Evolutionary conservation across 2,329 filamentous ascomycete genomes (phyloP), one percentile per base, ranked within the genome.

Genomic region (Didymosphaeria variabile): DNA sequence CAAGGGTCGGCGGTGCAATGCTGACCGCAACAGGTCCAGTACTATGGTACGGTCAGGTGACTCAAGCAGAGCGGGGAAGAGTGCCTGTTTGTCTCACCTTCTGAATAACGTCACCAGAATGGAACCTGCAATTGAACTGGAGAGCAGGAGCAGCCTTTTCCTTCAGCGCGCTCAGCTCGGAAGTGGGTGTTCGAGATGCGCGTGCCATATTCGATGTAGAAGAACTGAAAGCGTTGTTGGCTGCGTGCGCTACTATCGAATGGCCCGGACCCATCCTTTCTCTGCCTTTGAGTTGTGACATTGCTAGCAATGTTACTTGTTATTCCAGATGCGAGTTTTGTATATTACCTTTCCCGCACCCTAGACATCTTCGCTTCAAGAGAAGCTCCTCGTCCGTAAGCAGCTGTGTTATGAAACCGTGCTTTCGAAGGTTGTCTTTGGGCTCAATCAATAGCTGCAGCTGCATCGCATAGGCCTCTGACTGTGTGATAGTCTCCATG

Each of bases 321-420:
- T 15, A 13, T 31, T 7, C 5, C 19, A 10, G 2, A 23, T 40
- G 38, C n/a, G 38, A 40, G 15, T 7, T 17, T 17, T 15, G n/a
- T n/a, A 40, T n/a, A 17, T 23, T 34, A 67, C 66, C 56, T 58
- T 66, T 65, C 19, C 57, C 58, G 34, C 66, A 68, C 13, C 46
- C 44, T 17, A 23, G 50, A 36, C 66, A 68, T 34, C 59, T 59
- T 19, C 59, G 60, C 51, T 66, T 66, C 51, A 50, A 12, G 3
- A 60, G 26, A 23, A 68, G 52, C 7, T 67, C 63, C 21, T 55
- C 58, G 12, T 56, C 55, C 23, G 60, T 61, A 9, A 68, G 55
- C 12, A 49, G 60, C 29, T 58, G 36, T 0, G 54, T 45, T 12
- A 55, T 31, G 19, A 65, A 66, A 15, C 62, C 66, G n/a, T 68